Base-by-base conservation (phyloP, 306 rosid genomes). In the Cyclanthera cordifolia region DNA sequence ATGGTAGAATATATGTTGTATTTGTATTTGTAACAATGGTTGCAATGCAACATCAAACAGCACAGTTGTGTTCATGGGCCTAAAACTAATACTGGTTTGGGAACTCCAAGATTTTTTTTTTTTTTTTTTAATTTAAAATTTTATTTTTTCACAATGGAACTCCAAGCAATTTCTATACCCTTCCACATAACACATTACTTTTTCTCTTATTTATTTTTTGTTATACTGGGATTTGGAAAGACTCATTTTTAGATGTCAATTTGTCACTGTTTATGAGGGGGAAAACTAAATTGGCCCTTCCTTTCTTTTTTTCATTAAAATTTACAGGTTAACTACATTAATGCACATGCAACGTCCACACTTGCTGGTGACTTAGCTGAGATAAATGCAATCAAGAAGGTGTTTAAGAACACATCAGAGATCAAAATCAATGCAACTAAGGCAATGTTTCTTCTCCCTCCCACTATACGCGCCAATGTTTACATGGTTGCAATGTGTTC, bases 281-380 rank as follows among this genome's bases (percentile, higher is more conserved):
- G 1, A 11, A 20, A 19, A 59, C 21, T 30, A 32, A 16, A 17
- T n/a, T n/a, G 8, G 10, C 68, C n/a, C 4, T 20, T 37, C 21
- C 8, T 45, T 20, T 39, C 8, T 34, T 34, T 34, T 34, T 34
- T 34, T 5, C 41, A 34, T 34, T 34, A 34, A 34, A 5, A 34
- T 34, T 34, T 34, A 24, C 87, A 94, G 99, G 97, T 94, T 30
- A 94, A 94, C 83, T 94, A 94, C 82, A 90, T 94, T 50, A 94
- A 94, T 83, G 97, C 97, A 27, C 99, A 94, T 78, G 99, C 99
- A 68, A 94, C 97, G 74, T 94, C 99, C 77, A 94, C 97, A 24
- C 90, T 79, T 74, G 97, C 95, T 53, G 99, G 99, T 67, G 99
- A 94, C 74, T 60, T 94, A 74, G 95, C 99, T 23, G 99, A 94